These are phyloP conservation scores for Backusella psychrophila DNA, from an alignment of 192 early-diverging fungal species.

Conservation along the genomic window DNA sequence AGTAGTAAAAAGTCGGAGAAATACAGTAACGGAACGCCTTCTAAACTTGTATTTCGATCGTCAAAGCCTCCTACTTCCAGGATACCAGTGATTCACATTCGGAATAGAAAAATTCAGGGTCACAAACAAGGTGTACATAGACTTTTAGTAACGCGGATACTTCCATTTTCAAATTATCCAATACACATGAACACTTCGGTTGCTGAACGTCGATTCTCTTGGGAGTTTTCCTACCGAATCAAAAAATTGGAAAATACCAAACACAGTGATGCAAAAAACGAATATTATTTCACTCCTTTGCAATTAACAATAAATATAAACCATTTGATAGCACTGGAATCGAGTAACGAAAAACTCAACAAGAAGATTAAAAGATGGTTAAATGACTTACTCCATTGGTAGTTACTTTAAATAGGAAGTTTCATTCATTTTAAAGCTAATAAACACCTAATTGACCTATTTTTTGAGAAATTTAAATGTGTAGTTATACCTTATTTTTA, in stretches of 20 bases:
- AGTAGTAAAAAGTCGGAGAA: neutral
- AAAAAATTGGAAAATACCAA: neutral
- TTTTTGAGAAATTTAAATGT: too few relatives aligned
- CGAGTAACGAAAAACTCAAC: neutral
- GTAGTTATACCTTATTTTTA: too few relatives aligned
- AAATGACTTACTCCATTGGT: neutral
- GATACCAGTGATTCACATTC: neutral
- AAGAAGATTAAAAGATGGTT: neutral
- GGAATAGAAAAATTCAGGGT: neutral
- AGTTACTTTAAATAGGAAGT: neutral
- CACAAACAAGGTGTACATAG: neutral
- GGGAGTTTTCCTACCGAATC: neutral
- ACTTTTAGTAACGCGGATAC: neutral
- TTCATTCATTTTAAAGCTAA: neutral
- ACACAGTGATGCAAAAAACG: neutral
- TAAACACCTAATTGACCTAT: too few relatives aligned
- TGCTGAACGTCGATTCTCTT: neutral
- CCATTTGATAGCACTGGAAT: neutral
- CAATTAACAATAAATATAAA: neutral
- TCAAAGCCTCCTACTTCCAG: neutral
- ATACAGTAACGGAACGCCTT: neutral
- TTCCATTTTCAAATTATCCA: neutral
- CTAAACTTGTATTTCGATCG: neutral
- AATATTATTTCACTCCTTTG: neutral
- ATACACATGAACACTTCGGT: neutral